Conservation (phyloP, 805 yeast genomes). For the Cyberlindnera lachancei region DNA sequence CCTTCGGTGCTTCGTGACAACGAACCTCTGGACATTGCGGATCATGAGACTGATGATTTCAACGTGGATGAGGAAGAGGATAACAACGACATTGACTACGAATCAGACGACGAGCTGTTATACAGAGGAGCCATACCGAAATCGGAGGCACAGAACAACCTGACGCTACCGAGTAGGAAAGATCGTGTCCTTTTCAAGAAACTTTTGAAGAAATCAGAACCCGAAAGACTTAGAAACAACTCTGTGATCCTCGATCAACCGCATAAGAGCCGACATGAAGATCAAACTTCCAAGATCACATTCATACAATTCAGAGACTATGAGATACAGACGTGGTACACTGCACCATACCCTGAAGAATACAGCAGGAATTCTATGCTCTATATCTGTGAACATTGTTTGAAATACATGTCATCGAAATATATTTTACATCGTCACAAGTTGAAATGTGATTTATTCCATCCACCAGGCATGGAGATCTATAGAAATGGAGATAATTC, state of each 20-base stretch:
- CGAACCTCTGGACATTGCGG: constrained; percentile 16
- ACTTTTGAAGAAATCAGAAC: constrained; percentile 32
- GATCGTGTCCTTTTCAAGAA: constrained; percentile 45
- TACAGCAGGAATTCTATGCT: constrained; percentile 55
- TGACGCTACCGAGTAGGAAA: constrained; percentile 49
- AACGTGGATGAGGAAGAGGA: constrained; percentile 15
- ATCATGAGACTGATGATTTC: constrained; percentile 20
- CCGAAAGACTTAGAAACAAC: constrained; percentile 31
- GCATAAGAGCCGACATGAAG: constrained; percentile 3
- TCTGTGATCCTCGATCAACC: constrained; percentile 22
- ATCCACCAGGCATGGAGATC: constrained; percentile 90
- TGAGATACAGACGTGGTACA: constrained; percentile 87
- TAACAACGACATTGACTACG: constrained; percentile 13
- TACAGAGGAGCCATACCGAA: constrained; percentile 57
- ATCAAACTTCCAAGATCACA: constrained; percentile 22
- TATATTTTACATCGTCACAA: constrained; percentile 63
- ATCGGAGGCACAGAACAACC: constrained; percentile 50
- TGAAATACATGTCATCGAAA: constrained; percentile 70
- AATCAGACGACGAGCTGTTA: constrained; percentile 49
- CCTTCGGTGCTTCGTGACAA: constrained; percentile 17
- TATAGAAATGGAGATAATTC: constrained; percentile 66
- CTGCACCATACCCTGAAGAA: constrained; percentile 89
- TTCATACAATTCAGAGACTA: constrained; percentile 63
- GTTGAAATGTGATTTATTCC: constrained; percentile 59
- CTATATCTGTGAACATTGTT: constrained; percentile 77